Percentiles rank a stretch among this genome's conserved stretches.
Evolutionary conservation across 106 monocot genomes (phyloP).

Genomic region (Narthecium ossifragum): DNA sequence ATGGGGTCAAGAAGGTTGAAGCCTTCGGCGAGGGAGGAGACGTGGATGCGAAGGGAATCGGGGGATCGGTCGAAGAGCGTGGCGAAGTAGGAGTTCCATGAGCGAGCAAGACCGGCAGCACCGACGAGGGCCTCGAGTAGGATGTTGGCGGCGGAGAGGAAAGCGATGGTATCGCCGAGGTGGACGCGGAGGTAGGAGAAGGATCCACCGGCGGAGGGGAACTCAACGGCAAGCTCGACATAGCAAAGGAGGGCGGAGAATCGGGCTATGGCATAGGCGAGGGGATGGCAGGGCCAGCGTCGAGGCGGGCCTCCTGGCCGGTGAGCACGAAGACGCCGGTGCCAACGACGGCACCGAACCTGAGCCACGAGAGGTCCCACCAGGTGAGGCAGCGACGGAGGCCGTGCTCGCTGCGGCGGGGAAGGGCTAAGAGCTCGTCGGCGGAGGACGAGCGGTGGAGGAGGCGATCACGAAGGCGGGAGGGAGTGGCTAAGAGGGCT

Average conservation of each 20-base stretch:
- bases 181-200: slow-evolving; percentile 20
- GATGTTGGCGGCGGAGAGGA: slow-evolving; percentile 18
- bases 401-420: slow-evolving; percentile 20
- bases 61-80: background rate
- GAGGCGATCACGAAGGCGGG: too few relatives aligned
- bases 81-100: slow-evolving; percentile 5
- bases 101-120: background rate
- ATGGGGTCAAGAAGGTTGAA: slow-evolving; percentile 9
- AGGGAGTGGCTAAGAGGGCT: slow-evolving; percentile 24
- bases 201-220: slow-evolving; percentile 17
- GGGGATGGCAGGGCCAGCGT: too few relatives aligned
- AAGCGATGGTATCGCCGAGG: slow-evolving; percentile 17
- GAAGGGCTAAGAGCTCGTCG: slow-evolving; percentile 10
- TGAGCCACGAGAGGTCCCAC: slow-evolving; percentile 32
- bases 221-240: slow-evolving; percentile 4
- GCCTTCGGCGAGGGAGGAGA: background rate
- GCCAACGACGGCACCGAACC: slow-evolving; percentile 29
- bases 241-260: slow-evolving; percentile 3
- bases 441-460: too few relatives aligned
- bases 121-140: slow-evolving; percentile 7
- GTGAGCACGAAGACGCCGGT: too few relatives aligned
- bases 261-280: slow-evolving; percentile 8
- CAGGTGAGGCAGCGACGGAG: too few relatives aligned
- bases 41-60: slow-evolving; percentile 1
- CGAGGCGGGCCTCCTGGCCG: too few relatives aligned